phyloP scores from a whole-genome alignment of 441 rosid species.

The Eutrema salsugineum region DNA sequence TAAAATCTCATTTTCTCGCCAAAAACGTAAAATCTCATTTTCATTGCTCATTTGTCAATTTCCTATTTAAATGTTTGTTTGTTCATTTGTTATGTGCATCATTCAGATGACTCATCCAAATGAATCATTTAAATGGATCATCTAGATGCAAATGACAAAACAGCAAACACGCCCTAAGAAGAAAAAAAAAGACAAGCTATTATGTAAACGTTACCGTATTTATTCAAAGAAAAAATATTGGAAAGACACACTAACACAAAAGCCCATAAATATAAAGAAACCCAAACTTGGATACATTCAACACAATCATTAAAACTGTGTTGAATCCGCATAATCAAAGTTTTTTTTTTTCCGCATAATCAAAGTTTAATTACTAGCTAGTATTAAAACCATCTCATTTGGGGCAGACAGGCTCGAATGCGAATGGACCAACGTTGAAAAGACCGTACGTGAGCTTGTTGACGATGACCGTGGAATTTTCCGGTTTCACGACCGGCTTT shows the following conservation, averaged over 20 bases:
- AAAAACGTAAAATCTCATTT: too few relatives aligned
- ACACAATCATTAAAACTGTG: slow-evolving; percentile 1
- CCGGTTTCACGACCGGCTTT: slow-evolving; percentile 26
- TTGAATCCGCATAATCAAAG: too few relatives aligned
- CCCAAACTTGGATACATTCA: neutral
- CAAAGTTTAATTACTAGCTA: neutral
- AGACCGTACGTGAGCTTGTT: slow-evolving; percentile 37
- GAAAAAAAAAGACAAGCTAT: neutral
- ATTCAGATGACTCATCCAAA: too few relatives aligned
- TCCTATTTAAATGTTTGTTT: too few relatives aligned
- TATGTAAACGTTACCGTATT: neutral
- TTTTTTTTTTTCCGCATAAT: neutral
- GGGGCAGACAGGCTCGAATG: slow-evolving; percentile 39
- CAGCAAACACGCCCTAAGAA: too few relatives aligned
- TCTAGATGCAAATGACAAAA: too few relatives aligned
- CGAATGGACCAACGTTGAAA: slow-evolving; percentile 62
- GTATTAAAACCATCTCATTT: slow-evolving; percentile 12
- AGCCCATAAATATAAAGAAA: neutral
- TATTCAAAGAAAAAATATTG: neutral
- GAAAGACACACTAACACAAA: neutral
- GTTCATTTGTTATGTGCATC: too few relatives aligned
- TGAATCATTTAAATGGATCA: too few relatives aligned
- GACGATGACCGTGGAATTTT: neutral
- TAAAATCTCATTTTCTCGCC: too few relatives aligned
- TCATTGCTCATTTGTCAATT: too few relatives aligned